Evolutionary conservation across 441 rosid species (phyloP).

Genomic region (Gossypium schwendimanii): DNA sequence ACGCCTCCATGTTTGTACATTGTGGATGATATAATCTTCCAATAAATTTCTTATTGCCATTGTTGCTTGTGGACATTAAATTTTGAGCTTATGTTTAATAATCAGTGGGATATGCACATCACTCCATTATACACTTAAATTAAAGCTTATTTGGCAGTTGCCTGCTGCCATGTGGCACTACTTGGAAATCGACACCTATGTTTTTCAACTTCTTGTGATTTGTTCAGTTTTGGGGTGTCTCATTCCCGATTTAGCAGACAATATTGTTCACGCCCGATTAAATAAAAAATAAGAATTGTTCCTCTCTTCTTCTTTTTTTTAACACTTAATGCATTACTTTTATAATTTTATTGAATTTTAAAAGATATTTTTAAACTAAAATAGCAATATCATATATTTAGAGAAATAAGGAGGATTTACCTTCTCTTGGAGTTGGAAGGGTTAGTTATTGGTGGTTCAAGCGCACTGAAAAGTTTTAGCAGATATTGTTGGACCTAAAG

Average conservation of each 20-base stretch:
- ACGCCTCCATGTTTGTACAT: not conserved
- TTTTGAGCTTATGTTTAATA: not conserved
- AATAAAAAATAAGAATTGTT: too few species aligned
- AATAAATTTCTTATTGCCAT: not conserved
- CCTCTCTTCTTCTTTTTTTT: too few species aligned
- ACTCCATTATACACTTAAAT: not conserved
- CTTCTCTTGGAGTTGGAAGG: not conserved
- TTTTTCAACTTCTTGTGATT: not conserved
- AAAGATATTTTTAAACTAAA: not conserved
- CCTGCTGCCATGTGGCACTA: not conserved
- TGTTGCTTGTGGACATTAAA: constrained; percentile 7
- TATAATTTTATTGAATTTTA: not conserved
- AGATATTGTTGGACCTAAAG: not conserved
- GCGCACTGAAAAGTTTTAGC: not conserved
- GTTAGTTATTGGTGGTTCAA: not conserved
- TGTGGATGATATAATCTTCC: constrained; percentile 16
- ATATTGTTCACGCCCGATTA: not conserved
- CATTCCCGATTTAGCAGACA: not conserved
- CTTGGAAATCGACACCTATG: not conserved
- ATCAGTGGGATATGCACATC: constrained; percentile 13
- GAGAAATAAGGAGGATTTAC: not conserved
- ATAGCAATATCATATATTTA: not conserved
- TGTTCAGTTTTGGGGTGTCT: not conserved
- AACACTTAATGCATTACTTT: not conserved
- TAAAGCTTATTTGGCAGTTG: not conserved